These are phyloP conservation scores for Paratinospora sagittata DNA, from an alignment of 164 flowering plant species.

Conservation along the genomic window DNA sequence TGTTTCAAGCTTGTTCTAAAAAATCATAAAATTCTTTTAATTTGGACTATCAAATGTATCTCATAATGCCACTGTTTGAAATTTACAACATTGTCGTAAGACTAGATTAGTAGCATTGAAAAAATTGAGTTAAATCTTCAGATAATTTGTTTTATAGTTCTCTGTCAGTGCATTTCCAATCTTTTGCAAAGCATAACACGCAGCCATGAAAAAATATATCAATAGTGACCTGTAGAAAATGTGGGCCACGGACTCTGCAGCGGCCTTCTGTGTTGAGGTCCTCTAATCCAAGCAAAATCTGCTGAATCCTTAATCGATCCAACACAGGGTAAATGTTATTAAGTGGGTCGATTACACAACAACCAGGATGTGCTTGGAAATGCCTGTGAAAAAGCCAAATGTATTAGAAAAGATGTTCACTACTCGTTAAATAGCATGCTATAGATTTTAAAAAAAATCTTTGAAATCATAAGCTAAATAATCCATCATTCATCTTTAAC, in stretches of 20 bases:
- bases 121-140: neutral
- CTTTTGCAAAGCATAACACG: neutral
- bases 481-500: neutral
- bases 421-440: neutral
- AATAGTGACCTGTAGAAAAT: constrained; percentile 63
- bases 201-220: neutral
- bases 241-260: constrained; percentile 60
- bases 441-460: neutral
- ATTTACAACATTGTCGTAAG: no score
- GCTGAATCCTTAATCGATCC: constrained; percentile 73
- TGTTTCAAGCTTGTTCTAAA: no score
- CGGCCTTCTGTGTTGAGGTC: constrained; percentile 35
- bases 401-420: constrained; percentile 1
- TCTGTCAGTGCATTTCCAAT: neutral
- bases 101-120: neutral
- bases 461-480: neutral
- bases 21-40: no score
- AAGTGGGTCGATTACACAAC: constrained; percentile 68
- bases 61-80: no score
- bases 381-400: constrained; percentile 38
- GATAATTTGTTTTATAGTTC: neutral
- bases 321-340: constrained; percentile 59
- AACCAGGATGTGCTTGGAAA: constrained; percentile 36
- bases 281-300: constrained; percentile 61
- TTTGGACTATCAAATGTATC: no score